These are phyloP conservation scores for Pythium aquatile DNA, from an alignment of 352 stramenopile genomes.

Conservation along the genomic window DNA sequence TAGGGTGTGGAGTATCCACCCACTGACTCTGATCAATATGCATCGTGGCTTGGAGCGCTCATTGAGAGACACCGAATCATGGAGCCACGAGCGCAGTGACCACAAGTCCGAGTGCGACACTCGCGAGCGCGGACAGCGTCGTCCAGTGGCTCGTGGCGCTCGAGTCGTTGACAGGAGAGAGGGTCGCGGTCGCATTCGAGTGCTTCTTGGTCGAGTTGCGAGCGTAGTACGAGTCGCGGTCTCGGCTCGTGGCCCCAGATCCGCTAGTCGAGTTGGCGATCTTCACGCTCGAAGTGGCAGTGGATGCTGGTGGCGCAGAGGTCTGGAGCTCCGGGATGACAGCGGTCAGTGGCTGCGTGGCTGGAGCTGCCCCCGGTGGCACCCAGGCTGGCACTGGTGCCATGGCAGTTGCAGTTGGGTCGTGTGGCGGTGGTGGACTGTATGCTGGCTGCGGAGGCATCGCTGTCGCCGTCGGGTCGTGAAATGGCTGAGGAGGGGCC, in stretches of 20 bases:
- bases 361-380: not conserved
- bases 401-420: not conserved
- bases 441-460: not conserved
- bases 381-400: not conserved
- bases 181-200: not conserved
- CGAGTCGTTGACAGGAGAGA: not conserved
- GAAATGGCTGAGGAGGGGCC: not conserved
- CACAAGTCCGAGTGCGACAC: not conserved
- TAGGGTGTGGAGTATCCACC: too few relatives aligned
- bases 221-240: not conserved
- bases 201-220: conserved; percentile 5
- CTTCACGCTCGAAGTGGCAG: not conserved
- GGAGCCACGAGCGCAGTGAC: not conserved
- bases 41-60: too few relatives aligned
- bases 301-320: not conserved
- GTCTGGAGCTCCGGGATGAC: not conserved
- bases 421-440: not conserved
- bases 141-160: not conserved
- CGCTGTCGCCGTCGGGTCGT: not conserved
- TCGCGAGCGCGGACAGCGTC: not conserved
- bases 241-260: not conserved
- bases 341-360: not conserved
- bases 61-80: not conserved
- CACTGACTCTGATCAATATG: too few relatives aligned
- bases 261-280: not conserved